Evolutionary conservation across 176 grass and related monocot genomes (phyloP).

Genomic region (Miscanthus lutarioriparius): DNA sequence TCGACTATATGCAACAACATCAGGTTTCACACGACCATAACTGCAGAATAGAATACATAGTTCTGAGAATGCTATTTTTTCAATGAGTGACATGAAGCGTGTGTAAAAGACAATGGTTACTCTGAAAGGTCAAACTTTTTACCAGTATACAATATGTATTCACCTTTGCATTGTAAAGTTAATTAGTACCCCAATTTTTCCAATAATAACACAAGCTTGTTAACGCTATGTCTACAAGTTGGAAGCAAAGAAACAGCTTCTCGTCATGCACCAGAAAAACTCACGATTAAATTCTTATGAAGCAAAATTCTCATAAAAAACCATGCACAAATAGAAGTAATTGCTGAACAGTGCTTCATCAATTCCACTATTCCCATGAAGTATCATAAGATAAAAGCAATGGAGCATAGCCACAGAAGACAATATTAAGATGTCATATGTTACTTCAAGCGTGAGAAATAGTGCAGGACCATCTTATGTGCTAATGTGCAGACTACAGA

Average conservation of each 20-base stretch:
- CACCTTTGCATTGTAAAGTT: not conserved
- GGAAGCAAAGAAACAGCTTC: not conserved
- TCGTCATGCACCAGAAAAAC: not conserved
- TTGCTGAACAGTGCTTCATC: not conserved
- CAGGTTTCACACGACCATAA: slow-evolving; percentile 96
- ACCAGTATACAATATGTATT: not conserved
- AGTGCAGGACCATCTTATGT: not conserved
- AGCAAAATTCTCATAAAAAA: not conserved
- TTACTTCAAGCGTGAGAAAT: not conserved
- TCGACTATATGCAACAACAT: slow-evolving; percentile 93
- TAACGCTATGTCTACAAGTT: not conserved
- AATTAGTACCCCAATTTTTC: not conserved
- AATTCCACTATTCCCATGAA: slow-evolving; percentile 13
- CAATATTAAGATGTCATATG: slow-evolving; percentile 1
- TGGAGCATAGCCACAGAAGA: not conserved
- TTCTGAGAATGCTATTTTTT: slow-evolving; percentile 35
- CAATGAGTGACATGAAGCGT: not conserved
- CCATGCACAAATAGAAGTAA: not conserved
- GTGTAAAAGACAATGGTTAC: not conserved
- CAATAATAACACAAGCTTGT: not conserved
- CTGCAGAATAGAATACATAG: slow-evolving; percentile 49
- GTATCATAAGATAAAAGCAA: not conserved
- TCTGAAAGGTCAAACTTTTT: not conserved
- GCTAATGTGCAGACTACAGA: not conserved
- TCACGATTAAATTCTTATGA: not conserved